These are phyloP conservation scores for Inga oerstediana DNA, from an alignment of 306 rosid species.

Conservation along the genomic window DNA sequence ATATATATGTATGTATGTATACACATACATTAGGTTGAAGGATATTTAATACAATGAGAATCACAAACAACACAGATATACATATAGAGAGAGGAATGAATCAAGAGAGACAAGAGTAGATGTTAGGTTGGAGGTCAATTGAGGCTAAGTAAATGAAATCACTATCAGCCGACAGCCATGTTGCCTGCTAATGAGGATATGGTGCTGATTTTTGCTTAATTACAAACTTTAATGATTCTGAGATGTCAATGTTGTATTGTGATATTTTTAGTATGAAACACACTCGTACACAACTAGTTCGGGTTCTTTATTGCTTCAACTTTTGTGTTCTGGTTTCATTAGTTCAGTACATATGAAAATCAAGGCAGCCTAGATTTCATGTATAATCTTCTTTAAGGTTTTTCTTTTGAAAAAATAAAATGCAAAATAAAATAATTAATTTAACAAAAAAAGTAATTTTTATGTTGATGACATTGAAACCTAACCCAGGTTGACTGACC, in stretches of 20 bases:
- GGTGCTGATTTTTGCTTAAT: neutral
- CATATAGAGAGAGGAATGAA: neutral
- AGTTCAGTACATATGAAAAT: too few relatives aligned
- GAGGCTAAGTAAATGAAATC: neutral
- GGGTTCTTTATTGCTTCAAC: neutral
- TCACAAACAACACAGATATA: neutral
- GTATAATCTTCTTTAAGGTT: neutral
- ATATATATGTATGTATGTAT: too few relatives aligned
- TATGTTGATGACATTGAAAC: too few relatives aligned
- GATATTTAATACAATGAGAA: neutral
- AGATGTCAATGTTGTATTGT: neutral
- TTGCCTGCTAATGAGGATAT: neutral
- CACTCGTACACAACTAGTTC: neutral
- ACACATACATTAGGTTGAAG: too few relatives aligned
- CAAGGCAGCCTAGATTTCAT: too few relatives aligned
- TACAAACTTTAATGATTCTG: neutral
- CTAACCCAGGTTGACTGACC: too few relatives aligned
- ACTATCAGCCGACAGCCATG: neutral
- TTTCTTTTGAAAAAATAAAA: too few relatives aligned
- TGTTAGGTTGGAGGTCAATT: slow-evolving; percentile 10
- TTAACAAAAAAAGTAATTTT: too few relatives aligned
- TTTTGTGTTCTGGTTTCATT: too few relatives aligned
- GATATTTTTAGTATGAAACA: neutral
- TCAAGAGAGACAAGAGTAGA: neutral
- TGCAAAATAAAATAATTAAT: too few relatives aligned